A percentile compares a stretch with the other conserved stretches of the same genome.
Conservation (phyloP, 305 asterid species). For the Rubia balearica region DNA sequence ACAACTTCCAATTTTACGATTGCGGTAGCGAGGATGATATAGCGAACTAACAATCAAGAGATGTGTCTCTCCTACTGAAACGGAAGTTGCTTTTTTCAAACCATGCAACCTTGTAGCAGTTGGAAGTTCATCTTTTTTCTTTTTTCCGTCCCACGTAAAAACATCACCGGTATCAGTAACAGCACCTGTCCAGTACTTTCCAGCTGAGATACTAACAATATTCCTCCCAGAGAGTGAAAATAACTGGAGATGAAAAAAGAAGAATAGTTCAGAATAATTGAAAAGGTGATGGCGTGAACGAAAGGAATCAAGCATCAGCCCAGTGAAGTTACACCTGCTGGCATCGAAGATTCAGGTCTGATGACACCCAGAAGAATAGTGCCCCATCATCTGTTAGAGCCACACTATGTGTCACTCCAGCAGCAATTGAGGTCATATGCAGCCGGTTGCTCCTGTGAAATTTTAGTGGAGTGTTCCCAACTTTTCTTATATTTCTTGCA, state of each 20-base stretch:
- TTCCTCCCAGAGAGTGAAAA: constrained; percentile 62
- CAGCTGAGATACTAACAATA: constrained; percentile 68
- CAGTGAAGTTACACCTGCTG: constrained; percentile 51
- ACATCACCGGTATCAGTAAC: constrained; percentile 80
- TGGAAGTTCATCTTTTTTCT: constrained; percentile 53
- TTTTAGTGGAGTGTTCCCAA: constrained; percentile 55
- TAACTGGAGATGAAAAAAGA: constrained; percentile 36
- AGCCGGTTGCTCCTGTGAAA: constrained; percentile 80
- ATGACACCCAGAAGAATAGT: constrained; percentile 77
- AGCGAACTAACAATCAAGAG: constrained; percentile 67
- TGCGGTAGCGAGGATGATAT: constrained; percentile 66
- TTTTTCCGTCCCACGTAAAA: constrained; percentile 87
- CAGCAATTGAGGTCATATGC: constrained; percentile 73
- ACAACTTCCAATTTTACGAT: constrained; percentile 23
- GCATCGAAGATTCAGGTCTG: constrained; percentile 70
- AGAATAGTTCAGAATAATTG: constrained; percentile 4
- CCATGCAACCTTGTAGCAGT: constrained; percentile 67
- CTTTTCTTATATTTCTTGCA: constrained; percentile 55
- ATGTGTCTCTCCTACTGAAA: constrained; percentile 97
- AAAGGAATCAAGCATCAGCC: not conserved
- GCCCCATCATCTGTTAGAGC: constrained; percentile 96
- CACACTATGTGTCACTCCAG: constrained; percentile 77
- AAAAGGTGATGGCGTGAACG: constrained; percentile 8
- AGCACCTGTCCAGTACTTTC: constrained; percentile 94
- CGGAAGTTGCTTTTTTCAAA: constrained; percentile 81